A percentile compares a stretch with the other conserved stretches of the same genome.
Evolutionary conservation across 805 yeast genomes (phyloP).

Genomic region (Nakazawaea molendinolei): DNA sequence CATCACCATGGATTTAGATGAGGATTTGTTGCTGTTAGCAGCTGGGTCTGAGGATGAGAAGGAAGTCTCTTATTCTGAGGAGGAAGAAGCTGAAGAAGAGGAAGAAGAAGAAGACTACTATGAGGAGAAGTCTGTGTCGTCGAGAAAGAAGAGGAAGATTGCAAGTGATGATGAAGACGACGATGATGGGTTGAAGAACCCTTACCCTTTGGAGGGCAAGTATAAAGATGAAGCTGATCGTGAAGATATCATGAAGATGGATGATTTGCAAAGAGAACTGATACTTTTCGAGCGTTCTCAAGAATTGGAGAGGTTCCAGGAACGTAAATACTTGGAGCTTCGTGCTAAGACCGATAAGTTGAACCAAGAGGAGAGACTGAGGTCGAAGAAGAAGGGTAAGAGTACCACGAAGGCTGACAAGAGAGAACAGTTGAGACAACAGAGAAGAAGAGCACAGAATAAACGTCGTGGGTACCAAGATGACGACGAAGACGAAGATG

Average conservation of each 20-base stretch:
- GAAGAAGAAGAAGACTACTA: conserved; percentile 24
- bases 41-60: conserved; percentile 41
- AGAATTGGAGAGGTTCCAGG: conserved; percentile 83
- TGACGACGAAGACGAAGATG: conserved; percentile 38
- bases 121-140: conserved; percentile 31
- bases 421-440: conserved; percentile 27
- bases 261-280: conserved; percentile 89
- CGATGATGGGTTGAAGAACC: conserved; percentile 44
- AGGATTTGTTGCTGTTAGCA: conserved; percentile 93
- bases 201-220: conserved; percentile 91
- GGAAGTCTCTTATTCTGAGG: conserved; percentile 29
- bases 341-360: conserved; percentile 48
- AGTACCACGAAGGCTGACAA: conserved; percentile 20
- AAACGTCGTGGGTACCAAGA: conserved; percentile 15
- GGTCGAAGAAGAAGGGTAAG: conserved; percentile 9
- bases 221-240: conserved; percentile 80
- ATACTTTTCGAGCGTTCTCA: conserved; percentile 88
- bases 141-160: conserved; percentile 16
- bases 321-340: conserved; percentile 74
- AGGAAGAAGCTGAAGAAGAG: conserved; percentile 26
- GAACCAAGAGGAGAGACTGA: conserved; percentile 14
- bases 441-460: conserved; percentile 13
- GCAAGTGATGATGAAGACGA: conserved; percentile 26
- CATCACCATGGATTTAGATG: conserved; percentile 72
- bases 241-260: conserved; percentile 57